These are phyloP conservation scores for Yarrowia phangngaensis DNA, from an alignment of 805 yeast genomes.

Conservation along the genomic window DNA sequence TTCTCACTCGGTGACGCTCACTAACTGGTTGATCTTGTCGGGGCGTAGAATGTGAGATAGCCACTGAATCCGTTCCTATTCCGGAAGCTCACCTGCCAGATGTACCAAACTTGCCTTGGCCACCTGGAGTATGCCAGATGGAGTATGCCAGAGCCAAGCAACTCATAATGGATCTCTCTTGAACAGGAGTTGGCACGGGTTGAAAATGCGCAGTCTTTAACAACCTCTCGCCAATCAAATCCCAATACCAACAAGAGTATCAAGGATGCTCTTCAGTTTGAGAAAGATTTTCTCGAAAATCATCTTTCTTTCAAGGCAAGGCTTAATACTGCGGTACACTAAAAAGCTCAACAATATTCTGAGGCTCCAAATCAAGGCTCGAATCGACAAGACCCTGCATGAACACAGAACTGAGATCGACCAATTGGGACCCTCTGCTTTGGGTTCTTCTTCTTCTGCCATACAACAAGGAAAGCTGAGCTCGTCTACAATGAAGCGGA, in stretches of 20 bases:
- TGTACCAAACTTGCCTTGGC: no score
- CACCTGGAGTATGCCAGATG: no score
- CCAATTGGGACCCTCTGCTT: slow-evolving; percentile 71
- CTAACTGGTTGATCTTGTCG: no score
- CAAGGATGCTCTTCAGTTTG: slow-evolving; percentile 79
- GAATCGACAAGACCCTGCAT: slow-evolving; percentile 78
- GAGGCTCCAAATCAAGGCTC: slow-evolving; percentile 84
- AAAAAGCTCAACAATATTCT: slow-evolving; percentile 84
- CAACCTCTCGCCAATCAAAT: slow-evolving; percentile 96
- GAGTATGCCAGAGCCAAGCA: no score
- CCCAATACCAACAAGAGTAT: slow-evolving; percentile 85
- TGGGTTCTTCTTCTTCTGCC: slow-evolving; percentile 64
- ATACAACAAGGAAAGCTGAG: slow-evolving; percentile 83
- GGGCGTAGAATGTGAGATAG: no score
- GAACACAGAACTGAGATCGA: slow-evolving; percentile 78
- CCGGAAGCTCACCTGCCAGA: no score
- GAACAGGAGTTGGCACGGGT: no score
- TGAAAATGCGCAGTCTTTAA: no score
- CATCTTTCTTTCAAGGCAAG: slow-evolving; percentile 90
- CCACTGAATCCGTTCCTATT: no score
- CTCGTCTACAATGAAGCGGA: slow-evolving; percentile 92
- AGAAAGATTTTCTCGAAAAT: slow-evolving; percentile 72
- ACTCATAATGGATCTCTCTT: no score
- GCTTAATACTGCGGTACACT: slow-evolving; percentile 98
- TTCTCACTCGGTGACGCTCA: no score